phyloP scores from a whole-genome alignment of 2,329 filamentous ascomycete genomes.

The Aphanoascus verrucosus region DNA sequence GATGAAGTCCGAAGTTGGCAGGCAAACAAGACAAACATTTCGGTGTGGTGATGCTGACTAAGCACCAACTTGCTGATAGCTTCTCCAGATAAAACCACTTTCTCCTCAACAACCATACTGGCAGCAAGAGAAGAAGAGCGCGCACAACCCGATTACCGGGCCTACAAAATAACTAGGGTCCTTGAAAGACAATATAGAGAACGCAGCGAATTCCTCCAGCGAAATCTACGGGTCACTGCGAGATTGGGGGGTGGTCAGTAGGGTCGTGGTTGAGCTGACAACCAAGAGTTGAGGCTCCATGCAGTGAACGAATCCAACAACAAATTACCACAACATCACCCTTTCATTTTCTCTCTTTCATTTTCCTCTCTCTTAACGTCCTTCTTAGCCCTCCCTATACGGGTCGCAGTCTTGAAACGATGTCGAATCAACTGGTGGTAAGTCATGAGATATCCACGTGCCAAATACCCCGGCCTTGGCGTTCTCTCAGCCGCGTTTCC shows the following conservation, averaged over 20 bases:
- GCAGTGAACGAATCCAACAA: not conserved
- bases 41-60: conserved; percentile 14
- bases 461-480: not conserved
- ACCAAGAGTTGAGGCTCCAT: not conserved
- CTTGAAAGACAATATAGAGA: conserved; percentile 1
- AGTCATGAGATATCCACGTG: conserved; percentile 22
- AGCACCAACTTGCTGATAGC: conserved; percentile 12
- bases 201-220: not conserved
- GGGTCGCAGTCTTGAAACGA: conserved; percentile 17
- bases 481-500: conserved; percentile 12
- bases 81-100: conserved; percentile 18
- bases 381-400: not conserved
- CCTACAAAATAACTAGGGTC: not conserved
- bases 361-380: conserved; percentile 6
- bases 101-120: conserved; percentile 17
- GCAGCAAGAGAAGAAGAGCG: conserved; percentile 7
- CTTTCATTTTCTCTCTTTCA: conserved; percentile 12
- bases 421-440: conserved; percentile 42
- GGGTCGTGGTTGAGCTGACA: not conserved
- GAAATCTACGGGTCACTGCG: conserved; percentile 5
- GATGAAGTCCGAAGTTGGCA: not conserved
- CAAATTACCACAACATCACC: conserved; percentile 5
- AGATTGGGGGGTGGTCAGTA: conserved; percentile 3
- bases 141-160: not conserved
- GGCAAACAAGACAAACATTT: not conserved